A percentile compares a stretch with the other conserved stretches of the same genome.
Conservation (phyloP, 108 stramenopile species). For the Fragilariopsis cylindrus region DNA sequence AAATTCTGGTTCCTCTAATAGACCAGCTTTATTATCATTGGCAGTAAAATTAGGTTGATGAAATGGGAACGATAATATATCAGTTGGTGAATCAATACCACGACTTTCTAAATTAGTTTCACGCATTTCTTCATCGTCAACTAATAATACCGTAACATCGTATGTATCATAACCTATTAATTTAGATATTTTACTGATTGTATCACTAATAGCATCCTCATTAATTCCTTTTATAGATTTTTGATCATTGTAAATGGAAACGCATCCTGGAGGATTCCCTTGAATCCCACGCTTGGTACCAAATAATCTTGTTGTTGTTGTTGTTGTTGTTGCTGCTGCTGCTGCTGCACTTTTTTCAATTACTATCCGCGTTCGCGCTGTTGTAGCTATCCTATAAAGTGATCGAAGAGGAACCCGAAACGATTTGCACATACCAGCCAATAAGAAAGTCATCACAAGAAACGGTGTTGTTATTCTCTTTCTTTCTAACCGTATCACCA, state of each 20-base stretch:
- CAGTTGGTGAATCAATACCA: slow-evolving; percentile 70
- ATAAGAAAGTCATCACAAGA: too few relatives aligned
- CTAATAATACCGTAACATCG: slow-evolving; percentile 60
- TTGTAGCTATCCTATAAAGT: not conserved
- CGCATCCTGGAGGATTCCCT: slow-evolving; percentile 41
- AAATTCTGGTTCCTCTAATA: slow-evolving; percentile 63
- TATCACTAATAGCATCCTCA: slow-evolving; percentile 31
- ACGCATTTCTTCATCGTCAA: slow-evolving; percentile 74
- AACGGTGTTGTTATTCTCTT: too few relatives aligned
- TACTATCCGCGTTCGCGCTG: too few relatives aligned
- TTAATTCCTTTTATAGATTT: slow-evolving; percentile 38
- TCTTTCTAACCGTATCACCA: too few relatives aligned
- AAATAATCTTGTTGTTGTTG: slow-evolving; percentile 20
- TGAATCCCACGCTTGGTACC: slow-evolving; percentile 38
- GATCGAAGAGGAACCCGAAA: not conserved
- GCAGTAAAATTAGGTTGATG: slow-evolving; percentile 25
- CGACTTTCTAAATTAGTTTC: slow-evolving; percentile 71
- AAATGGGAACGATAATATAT: slow-evolving; percentile 89
- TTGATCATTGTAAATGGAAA: slow-evolving; percentile 53
- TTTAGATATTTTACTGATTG: slow-evolving; percentile 48
- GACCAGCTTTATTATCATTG: slow-evolving; percentile 46
- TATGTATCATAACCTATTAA: slow-evolving; percentile 73
- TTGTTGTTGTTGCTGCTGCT: not conserved
- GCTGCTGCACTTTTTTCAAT: too few relatives aligned
- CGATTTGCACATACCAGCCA: not conserved